These are phyloP conservation scores for Paecilomyces variotii DNA, from an alignment of 2,329 filamentous ascomycete species.

Conservation along the genomic window DNA sequence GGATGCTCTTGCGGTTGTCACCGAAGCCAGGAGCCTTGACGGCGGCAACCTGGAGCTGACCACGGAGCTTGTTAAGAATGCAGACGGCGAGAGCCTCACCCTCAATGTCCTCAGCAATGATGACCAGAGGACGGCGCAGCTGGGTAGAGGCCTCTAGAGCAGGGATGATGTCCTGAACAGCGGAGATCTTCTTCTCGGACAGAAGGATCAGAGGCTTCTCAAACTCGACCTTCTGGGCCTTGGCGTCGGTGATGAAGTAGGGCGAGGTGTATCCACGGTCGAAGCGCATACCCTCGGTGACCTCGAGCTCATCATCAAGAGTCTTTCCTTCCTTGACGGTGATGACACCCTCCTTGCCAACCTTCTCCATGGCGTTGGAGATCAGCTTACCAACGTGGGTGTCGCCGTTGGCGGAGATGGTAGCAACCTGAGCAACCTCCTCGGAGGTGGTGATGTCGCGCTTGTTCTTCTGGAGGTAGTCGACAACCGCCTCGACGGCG, in stretches of 20 bases:
- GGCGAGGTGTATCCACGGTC: constrained; percentile 97
- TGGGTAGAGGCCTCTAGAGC: constrained; percentile 96
- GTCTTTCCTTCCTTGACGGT: constrained; percentile 99
- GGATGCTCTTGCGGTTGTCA: constrained; percentile 99
- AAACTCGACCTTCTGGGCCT: constrained; percentile 98
- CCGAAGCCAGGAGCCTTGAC: constrained; percentile 99
- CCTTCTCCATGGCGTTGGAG: constrained; percentile 98
- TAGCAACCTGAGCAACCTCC: constrained; percentile 96
- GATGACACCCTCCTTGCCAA: constrained; percentile 99
- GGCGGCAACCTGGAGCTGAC: constrained; percentile 94
- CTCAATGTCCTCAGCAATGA: constrained; percentile 98
- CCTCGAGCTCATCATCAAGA: constrained; percentile 91
- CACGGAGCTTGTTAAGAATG: constrained; percentile 99
- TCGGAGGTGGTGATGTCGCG: constrained; percentile 94
- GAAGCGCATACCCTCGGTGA: constrained; percentile 99
- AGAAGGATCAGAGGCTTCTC: constrained; percentile 98
- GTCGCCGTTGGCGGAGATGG: constrained; percentile 96
- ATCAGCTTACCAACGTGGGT: constrained; percentile 91
- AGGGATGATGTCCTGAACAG: constrained; percentile 97
- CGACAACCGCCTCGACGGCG: constrained; percentile 87
- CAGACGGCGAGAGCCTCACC: constrained; percentile 97
- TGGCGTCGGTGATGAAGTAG: constrained; percentile 99
- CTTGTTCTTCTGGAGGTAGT: constrained; percentile 93
- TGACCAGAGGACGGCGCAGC: constrained; percentile 88
- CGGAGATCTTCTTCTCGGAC: constrained; percentile 99